Percentiles rank a stretch among this genome's conserved stretches.
Conservation (phyloP, 1,284 basidiomycete genomes). For the Trametes versicolor region DNA sequence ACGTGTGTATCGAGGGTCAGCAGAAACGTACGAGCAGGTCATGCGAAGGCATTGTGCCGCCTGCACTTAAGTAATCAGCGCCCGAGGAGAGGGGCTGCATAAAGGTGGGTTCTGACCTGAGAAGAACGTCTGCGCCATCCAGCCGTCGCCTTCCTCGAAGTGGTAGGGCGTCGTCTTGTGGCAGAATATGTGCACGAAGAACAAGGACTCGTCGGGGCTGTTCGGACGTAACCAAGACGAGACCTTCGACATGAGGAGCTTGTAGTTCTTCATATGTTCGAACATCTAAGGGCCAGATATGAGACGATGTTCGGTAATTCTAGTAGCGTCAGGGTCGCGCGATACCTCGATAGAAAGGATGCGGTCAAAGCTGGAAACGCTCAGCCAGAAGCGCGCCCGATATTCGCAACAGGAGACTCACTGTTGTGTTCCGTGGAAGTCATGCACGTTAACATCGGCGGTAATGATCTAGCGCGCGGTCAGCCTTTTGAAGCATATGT, state of each 20-base stretch:
- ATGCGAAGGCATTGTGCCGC: constrained; percentile 73
- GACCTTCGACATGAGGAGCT: constrained; percentile 71
- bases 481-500: neutral
- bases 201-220: constrained; percentile 52
- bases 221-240: constrained; percentile 73
- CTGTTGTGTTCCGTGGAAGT: constrained; percentile 63
- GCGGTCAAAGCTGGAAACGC: constrained; percentile 67
- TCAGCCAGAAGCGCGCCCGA: neutral
- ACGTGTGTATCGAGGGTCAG: neutral
- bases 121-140: constrained; percentile 86
- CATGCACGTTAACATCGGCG: constrained; percentile 74
- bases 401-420: constrained; percentile 42
- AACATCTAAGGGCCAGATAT: constrained; percentile 65
- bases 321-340: too few species aligned
- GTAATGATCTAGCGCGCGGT: constrained; percentile 64
- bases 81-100: constrained; percentile 19
- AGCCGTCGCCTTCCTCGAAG: constrained; percentile 77
- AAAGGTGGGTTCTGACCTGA: too few species aligned
- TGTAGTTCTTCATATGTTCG: constrained; percentile 87
- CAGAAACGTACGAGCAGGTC: constrained; percentile 64
- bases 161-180: constrained; percentile 76
- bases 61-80: constrained; percentile 40
- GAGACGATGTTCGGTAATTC: neutral
- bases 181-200: constrained; percentile 85
- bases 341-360: constrained; percentile 77